Evolutionary conservation across 164 flowering plant species (phyloP).

Genomic region (Berberis vulgaris): DNA sequence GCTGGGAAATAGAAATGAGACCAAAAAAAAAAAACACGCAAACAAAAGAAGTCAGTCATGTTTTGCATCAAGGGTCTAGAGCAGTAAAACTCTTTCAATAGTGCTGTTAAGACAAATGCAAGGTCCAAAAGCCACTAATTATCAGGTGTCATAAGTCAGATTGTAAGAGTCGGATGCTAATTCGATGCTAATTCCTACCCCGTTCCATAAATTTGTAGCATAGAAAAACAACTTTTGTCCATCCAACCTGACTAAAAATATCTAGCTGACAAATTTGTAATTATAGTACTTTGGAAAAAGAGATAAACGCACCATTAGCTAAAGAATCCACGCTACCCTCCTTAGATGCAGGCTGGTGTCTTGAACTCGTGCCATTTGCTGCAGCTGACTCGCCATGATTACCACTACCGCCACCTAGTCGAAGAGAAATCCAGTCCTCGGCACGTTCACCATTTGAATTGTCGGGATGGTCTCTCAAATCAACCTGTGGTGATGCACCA

Average conservation of each 20-base stretch:
- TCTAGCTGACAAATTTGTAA: too few relatives aligned
- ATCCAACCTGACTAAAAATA: background rate
- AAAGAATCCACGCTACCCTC: conserved; percentile 50
- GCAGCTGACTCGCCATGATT: conserved; percentile 32
- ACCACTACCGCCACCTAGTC: conserved; percentile 62
- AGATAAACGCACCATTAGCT: conserved; percentile 51
- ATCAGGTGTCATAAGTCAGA: too few relatives aligned
- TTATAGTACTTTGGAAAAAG: background rate
- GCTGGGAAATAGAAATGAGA: background rate
- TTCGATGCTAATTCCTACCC: too few relatives aligned
- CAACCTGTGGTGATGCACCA: conserved; percentile 31
- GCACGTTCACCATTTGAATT: conserved; percentile 43
- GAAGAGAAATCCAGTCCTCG: conserved; percentile 92
- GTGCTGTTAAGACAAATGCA: too few relatives aligned
- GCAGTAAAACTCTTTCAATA: too few relatives aligned
- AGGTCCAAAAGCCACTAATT: too few relatives aligned
- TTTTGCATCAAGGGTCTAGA: too few relatives aligned
- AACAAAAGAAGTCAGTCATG: too few relatives aligned
- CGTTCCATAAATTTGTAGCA: too few relatives aligned
- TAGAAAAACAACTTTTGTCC: background rate
- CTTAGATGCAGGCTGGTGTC: conserved; percentile 34
- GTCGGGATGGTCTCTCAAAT: conserved; percentile 45
- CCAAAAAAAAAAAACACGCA: background rate
- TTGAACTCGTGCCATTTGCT: conserved; percentile 33
- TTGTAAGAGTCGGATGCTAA: too few relatives aligned